phyloP scores from a whole-genome alignment of 2,329 filamentous ascomycete species.

The Drechslera avenae region DNA sequence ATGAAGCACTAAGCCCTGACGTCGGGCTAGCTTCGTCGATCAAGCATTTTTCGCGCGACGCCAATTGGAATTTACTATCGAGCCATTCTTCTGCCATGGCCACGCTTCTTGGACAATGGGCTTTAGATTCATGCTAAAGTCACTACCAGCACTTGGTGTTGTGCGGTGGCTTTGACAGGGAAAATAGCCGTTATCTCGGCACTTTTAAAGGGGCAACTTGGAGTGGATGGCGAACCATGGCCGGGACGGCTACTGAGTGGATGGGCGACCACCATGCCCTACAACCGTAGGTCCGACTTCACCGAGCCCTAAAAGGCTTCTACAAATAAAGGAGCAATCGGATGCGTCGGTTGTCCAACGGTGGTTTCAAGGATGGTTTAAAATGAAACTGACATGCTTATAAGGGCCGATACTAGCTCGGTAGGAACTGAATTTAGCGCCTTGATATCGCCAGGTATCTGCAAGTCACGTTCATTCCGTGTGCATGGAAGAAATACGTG shows the following conservation, averaged over 20 bases:
- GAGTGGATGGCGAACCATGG: too few species aligned
- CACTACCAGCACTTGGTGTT: too few species aligned
- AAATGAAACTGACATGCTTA: constrained; percentile 8
- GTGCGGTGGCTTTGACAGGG: too few species aligned
- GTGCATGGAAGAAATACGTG: neutral
- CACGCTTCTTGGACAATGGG: too few species aligned
- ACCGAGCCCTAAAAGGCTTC: neutral
- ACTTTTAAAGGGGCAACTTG: too few species aligned
- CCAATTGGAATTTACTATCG: neutral
- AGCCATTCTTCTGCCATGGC: neutral
- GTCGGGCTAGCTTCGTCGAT: neutral
- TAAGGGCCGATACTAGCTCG: constrained; percentile 8
- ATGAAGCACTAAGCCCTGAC: neutral
- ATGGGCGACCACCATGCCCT: neutral
- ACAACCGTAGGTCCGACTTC: neutral
- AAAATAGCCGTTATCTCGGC: too few species aligned
- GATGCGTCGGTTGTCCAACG: neutral
- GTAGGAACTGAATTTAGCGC: constrained; percentile 10
- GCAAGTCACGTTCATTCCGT: too few species aligned
- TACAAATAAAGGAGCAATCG: constrained; percentile 1
- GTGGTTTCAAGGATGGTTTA: constrained; percentile 1
- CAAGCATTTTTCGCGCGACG: neutral
- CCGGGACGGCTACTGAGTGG: too few species aligned
- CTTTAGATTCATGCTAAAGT: too few species aligned
- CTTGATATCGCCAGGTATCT: neutral